Evolutionary conservation across 179 eudicot species (phyloP), one percentile per base, ranked within the genome.

Genomic region (Carnegiea gigantea): DNA sequence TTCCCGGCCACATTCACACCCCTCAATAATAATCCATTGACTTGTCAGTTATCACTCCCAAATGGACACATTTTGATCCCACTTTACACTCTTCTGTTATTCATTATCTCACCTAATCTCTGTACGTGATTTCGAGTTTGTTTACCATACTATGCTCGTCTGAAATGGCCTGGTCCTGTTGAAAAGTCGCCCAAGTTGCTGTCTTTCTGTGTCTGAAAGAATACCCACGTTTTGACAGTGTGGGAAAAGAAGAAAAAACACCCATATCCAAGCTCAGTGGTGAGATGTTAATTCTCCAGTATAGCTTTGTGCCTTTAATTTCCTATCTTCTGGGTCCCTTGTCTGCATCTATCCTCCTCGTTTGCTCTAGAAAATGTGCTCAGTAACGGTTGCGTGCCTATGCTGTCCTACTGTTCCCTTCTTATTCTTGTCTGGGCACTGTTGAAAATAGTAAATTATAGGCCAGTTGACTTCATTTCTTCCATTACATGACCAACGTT

Each of bases 171-270:
- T 7, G 9, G 7, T 24, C 18, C 9, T 15, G 33, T 62, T 62
- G 68, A 62, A 62, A 62, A n/a, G 68, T 62, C 30, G n/a, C 44
- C 68, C 68, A 62, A 62, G 68, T 62, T 62, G 68, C 68, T n/a
- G 30, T 5, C 68, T 62, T 62, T 62, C 26, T 62, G 11, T 62
- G 68, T 23, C 68, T 62, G n/a, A 51, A 51, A 12, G 20, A 3
- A 51, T 12, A 13, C 57, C 57, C 57, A 12, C 14, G 3, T 23
- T 9, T 62, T 62, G 21, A 1, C 23, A 62, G 30, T 62, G 68
- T 17, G n/a, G 62, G n/a, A 5, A 57, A 57, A 43, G 53, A 18
- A 10, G 57, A 12, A 11, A 51, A 51, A 54, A 59, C 17, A 36
- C 51, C 75, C 53, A 73, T 26, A 26, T 51, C 23, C 21, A 36